These are phyloP conservation scores for Debaryomyces sp. DNA, from an alignment of 1,139 yeast species.

Conservation along the genomic window DNA sequence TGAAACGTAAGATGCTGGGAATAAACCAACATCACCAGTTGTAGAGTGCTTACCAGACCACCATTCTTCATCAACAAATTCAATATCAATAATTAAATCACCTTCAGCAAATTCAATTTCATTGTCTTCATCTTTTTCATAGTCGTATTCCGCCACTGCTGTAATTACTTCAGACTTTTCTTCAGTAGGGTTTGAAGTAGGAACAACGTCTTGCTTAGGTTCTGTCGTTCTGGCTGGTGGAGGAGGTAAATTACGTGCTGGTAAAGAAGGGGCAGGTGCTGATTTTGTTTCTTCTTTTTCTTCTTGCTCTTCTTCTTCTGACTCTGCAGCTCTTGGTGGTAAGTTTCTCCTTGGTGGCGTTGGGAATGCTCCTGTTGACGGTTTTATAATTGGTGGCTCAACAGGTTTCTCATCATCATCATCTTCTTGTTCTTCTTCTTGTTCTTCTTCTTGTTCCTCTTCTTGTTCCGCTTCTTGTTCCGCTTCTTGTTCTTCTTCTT, in stretches of 20 bases:
- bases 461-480: too few species aligned
- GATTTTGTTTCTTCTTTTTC: slow-evolving; percentile 23
- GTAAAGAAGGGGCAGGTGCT: slow-evolving; percentile 18
- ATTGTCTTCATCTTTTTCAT: slow-evolving; percentile 75
- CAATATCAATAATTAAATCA: slow-evolving; percentile 64
- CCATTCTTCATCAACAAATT: slow-evolving; percentile 78
- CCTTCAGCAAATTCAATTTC: slow-evolving; percentile 70
- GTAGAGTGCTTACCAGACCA: slow-evolving; percentile 70
- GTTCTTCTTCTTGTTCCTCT: not conserved
- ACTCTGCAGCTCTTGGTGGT: slow-evolving; percentile 15
- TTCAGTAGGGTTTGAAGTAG: slow-evolving; percentile 15
- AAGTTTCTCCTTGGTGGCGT: slow-evolving; percentile 27
- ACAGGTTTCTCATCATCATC: slow-evolving; percentile 21
- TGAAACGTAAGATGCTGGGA: slow-evolving; percentile 73
- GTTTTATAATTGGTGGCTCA: slow-evolving; percentile 13
- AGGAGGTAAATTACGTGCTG: slow-evolving; percentile 25
- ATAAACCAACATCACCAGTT: slow-evolving; percentile 66
- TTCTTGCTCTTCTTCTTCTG: slow-evolving; percentile 10
- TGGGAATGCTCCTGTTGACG: slow-evolving; percentile 19
- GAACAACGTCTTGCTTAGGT: slow-evolving; percentile 22
- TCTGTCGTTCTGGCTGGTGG: slow-evolving; percentile 18
- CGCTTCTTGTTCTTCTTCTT: not conserved
- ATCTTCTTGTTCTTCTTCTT: slow-evolving; percentile 9
- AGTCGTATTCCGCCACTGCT: slow-evolving; percentile 69
- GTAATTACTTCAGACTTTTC: slow-evolving; percentile 20